phyloP scores from a whole-genome alignment of 495 filamentous ascomycete species.

The Massariosphaeria phaeospora region DNA sequence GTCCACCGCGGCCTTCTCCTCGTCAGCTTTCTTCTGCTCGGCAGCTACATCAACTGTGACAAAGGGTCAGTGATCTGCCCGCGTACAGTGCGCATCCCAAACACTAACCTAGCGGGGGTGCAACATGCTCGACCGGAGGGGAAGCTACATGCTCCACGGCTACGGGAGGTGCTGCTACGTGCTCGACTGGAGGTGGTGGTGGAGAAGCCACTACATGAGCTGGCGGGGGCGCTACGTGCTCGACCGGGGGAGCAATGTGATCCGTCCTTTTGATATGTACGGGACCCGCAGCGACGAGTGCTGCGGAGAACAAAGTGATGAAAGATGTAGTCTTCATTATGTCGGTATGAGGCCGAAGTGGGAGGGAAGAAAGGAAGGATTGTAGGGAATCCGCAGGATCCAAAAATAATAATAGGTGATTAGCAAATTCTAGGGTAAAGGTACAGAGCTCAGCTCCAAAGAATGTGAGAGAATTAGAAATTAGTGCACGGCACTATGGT shows the following conservation, averaged over 20 bases:
- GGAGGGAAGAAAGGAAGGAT: not conserved
- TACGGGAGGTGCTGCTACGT: too few species aligned
- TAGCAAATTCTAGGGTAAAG: not conserved
- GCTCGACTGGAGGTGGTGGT: too few species aligned
- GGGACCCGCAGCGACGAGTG: not conserved
- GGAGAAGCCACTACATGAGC: not conserved
- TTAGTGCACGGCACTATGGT: not conserved
- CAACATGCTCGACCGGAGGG: not conserved
- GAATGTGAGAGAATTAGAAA: not conserved
- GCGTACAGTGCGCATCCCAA: too few species aligned
- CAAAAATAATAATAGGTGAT: not conserved
- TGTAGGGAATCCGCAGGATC: too few species aligned
- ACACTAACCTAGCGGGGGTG: not conserved
- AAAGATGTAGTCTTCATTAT: slow-evolving; percentile 1
- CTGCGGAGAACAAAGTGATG: not conserved
- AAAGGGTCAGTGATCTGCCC: too few species aligned
- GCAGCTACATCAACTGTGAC: slow-evolving; percentile 1
- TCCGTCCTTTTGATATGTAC: not conserved
- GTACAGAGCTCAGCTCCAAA: not conserved
- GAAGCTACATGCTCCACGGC: too few species aligned
- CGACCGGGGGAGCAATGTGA: not conserved
- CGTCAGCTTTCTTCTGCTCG: not conserved
- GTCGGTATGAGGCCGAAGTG: not conserved
- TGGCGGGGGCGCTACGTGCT: not conserved
- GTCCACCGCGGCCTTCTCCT: not conserved